A percentile compares a stretch with the other conserved stretches of the same genome.
These are phyloP conservation scores for Aspergillus sp. DNA, from an alignment of 2,329 filamentous ascomycete genomes.

Conservation along the genomic window DNA sequence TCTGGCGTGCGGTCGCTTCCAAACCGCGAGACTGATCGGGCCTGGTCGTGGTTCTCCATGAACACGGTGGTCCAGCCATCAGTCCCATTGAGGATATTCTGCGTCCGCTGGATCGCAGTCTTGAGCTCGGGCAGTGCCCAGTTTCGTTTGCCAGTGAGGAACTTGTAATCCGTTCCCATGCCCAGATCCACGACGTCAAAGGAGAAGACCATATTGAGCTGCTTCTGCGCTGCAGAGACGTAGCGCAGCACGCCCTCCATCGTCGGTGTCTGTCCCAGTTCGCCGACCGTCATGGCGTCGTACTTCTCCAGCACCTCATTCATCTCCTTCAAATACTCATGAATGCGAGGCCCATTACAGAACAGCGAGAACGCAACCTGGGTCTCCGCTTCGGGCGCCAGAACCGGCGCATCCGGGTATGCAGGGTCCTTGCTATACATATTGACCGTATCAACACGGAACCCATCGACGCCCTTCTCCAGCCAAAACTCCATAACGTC, in stretches of 20 bases:
- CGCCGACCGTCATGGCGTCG: slow-evolving; percentile 59
- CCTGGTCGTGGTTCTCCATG: slow-evolving; percentile 66
- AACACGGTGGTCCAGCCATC: slow-evolving; percentile 65
- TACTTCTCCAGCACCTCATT: slow-evolving; percentile 55
- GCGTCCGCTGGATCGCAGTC: slow-evolving; percentile 51
- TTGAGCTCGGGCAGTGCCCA: slow-evolving; percentile 46
- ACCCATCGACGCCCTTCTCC: slow-evolving; percentile 68
- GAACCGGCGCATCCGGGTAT: slow-evolving; percentile 49
- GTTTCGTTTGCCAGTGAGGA: background rate
- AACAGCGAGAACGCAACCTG: slow-evolving; percentile 56
- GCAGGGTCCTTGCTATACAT: slow-evolving; percentile 64
- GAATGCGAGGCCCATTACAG: slow-evolving; percentile 51
- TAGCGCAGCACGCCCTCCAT: slow-evolving; percentile 51
- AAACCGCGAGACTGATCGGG: slow-evolving; percentile 59
- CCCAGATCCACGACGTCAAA: too few species aligned
- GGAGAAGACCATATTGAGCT: too few species aligned
- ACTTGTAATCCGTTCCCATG: background rate
- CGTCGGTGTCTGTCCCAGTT: slow-evolving; percentile 59
- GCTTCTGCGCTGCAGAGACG: background rate
- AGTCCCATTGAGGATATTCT: slow-evolving; percentile 57
- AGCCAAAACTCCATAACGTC: slow-evolving; percentile 75
- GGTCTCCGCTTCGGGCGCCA: slow-evolving; percentile 49
- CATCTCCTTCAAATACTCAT: slow-evolving; percentile 57
- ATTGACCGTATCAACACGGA: slow-evolving; percentile 72
- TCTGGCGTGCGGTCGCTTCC: slow-evolving; percentile 41